These are phyloP conservation scores for Leccinellum albellum DNA, from an alignment of 768 basidiomycete species.

Conservation along the genomic window DNA sequence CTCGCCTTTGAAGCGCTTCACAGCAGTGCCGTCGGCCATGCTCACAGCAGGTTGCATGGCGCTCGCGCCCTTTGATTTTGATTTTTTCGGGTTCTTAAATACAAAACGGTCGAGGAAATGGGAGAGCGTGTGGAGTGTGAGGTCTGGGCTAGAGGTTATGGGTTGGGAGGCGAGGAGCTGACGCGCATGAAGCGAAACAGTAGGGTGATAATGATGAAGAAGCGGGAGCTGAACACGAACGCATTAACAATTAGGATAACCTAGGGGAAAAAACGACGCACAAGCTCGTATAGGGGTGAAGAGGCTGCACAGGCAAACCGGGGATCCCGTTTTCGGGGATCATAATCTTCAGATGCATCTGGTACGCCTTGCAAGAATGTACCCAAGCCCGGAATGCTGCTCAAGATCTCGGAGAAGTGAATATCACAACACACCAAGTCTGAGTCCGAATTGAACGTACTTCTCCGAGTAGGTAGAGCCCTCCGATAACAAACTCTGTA, in stretches of 20 bases:
- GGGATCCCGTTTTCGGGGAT: constrained; percentile 87
- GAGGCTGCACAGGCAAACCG: constrained; percentile 77
- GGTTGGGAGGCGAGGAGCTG: constrained; percentile 73
- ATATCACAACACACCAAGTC: not conserved
- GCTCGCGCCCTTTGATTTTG: constrained; percentile 67
- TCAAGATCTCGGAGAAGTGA: constrained; percentile 43
- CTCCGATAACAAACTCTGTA: constrained; percentile 85
- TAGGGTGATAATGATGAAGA: constrained; percentile 84
- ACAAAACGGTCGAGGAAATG: constrained; percentile 97
- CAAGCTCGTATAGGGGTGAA: constrained; percentile 87
- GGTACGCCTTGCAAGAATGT: constrained; percentile 39
- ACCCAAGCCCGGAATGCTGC: constrained; percentile 43
- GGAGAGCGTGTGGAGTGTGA: constrained; percentile 87
- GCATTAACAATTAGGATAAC: not conserved
- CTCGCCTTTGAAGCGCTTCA: constrained; percentile 69
- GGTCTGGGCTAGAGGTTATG: constrained; percentile 79
- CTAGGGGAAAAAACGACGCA: constrained; percentile 45
- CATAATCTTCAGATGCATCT: constrained; percentile 49
- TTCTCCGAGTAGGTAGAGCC: constrained; percentile 83
- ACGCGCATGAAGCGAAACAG: constrained; percentile 79
- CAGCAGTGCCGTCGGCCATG: constrained; percentile 55
- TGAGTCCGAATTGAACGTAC: constrained; percentile 40
- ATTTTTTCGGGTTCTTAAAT: constrained; percentile 91
- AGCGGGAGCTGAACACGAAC: constrained; percentile 60
- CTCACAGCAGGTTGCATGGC: constrained; percentile 94